phyloP scores from a whole-genome alignment of 352 stramenopile genomes.

The Globisporangium uncinulatum region DNA sequence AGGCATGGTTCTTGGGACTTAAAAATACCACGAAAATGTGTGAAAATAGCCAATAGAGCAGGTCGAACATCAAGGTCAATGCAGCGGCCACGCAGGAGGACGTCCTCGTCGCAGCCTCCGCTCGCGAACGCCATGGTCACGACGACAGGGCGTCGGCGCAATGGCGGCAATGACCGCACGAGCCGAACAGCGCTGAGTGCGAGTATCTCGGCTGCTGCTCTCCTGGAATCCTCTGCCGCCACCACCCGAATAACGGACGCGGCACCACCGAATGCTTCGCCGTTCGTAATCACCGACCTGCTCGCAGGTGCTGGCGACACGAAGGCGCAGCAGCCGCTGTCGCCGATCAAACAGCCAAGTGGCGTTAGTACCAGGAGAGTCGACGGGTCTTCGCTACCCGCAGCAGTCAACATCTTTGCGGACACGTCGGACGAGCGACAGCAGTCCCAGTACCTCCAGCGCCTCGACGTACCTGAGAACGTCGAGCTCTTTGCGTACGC shows the following conservation, averaged over 20 bases:
- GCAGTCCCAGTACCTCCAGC: conserved; percentile 25
- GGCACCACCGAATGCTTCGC: conserved; percentile 7
- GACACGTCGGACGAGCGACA: conserved; percentile 4
- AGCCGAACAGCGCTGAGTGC: conserved; percentile 14
- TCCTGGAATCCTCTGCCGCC: conserved; percentile 6
- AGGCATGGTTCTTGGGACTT: no score
- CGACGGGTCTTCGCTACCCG: neutral
- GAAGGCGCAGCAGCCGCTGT: conserved; percentile 1
- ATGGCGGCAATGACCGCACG: neutral
- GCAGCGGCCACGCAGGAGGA: no score
- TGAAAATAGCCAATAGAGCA: no score
- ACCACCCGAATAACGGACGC: conserved; percentile 1
- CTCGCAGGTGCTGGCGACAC: neutral
- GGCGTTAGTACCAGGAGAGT: neutral
- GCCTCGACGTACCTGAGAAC: conserved; percentile 44
- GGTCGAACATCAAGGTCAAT: no score
- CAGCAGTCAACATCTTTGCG: conserved; percentile 1
- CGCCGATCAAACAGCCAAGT: conserved; percentile 5
- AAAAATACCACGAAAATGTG: no score
- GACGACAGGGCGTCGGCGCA: neutral
- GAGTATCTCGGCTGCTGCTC: conserved; percentile 30
- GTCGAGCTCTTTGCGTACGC: conserved; percentile 64
- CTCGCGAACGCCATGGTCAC: neutral
- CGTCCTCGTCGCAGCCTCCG: neutral
- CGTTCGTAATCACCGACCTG: conserved; percentile 31